Evolutionary conservation across 2,329 filamentous ascomycete species (phyloP), one percentile per base, ranked within the genome.

Genomic region (Xylariaceae sp.): DNA sequence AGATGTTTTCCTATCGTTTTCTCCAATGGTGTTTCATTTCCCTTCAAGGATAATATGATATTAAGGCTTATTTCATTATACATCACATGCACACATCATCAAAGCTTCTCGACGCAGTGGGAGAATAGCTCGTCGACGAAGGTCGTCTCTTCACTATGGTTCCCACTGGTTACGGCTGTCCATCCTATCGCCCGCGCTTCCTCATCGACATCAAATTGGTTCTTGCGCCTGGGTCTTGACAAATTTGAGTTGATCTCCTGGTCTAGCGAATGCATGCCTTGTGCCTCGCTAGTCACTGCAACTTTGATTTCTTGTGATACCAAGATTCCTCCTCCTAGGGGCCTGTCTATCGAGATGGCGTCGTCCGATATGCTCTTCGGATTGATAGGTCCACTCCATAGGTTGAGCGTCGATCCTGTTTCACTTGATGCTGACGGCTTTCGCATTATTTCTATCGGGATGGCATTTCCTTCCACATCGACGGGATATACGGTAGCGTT

Each of bases 221-320:
- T 41, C 14, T 11, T 22, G 3, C 19, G 6, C 6, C 17, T 16
- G 16, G 5, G 7, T 12, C n/a, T 37, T 7, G 39, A 23, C 5
- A 12, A 22, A 11, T 19, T 20, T 23, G n/a, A 20, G 22, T 38
- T 19, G 35, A 29, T 29, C 32, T 42, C 44, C 17, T 35, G 43
- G 25, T n/a, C 43, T 35, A 40, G 49, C 40, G 37, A 29, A 10
- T 22, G n/a, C 12, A 11, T 29, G 17, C 34, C n/a, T 22, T 66
- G 62, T 6, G 64, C 53, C 37, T 55, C 55, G 22, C 53, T 53
- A n/a, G n/a, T n/a, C 40, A 72, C 67, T 38, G 80, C 72, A n/a
- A 83, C 73, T 6, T 73, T 75, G 44, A 83, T 75, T 55, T 84
- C 78, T 50, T 80, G 77, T 20, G 76, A 79, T 6, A 83, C 75